Evolutionary conservation across 345 rosid genomes (phyloP).

Genomic region (Crucihimalaya himalaica): DNA sequence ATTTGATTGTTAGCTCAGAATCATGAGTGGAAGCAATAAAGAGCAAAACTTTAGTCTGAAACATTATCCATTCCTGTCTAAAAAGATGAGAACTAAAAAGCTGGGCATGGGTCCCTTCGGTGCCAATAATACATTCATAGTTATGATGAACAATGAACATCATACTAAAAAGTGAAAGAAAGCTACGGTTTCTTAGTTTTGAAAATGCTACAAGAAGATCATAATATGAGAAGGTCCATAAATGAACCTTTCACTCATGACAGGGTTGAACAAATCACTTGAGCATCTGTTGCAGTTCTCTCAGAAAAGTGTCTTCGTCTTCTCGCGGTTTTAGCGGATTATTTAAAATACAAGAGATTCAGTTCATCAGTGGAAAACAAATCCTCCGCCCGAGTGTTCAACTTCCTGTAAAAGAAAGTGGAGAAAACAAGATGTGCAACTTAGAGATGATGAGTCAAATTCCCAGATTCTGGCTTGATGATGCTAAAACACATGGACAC

Average conservation of each 20-base stretch:
- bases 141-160: constrained; percentile 31
- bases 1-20: neutral
- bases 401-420: constrained; percentile 64
- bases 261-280: constrained; percentile 14
- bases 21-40: constrained; percentile 4
- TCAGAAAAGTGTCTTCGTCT: constrained; percentile 18
- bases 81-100: constrained; percentile 29
- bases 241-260: neutral
- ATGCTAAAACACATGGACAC: neutral
- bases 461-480: constrained; percentile 8
- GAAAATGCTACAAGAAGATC: constrained; percentile 33
- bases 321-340: constrained; percentile 7
- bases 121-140: constrained; percentile 34
- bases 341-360: constrained; percentile 16
- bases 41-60: neutral
- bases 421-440: neutral
- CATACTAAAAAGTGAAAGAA: constrained; percentile 22
- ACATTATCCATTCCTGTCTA: constrained; percentile 10
- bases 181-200: constrained; percentile 30
- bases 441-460: constrained; percentile 3
- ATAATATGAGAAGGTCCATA: constrained; percentile 14
- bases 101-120: constrained; percentile 21
- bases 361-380: constrained; percentile 46
- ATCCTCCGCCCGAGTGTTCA: constrained; percentile 90
- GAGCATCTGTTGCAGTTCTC: constrained; percentile 16